These are phyloP conservation scores for Umbellularia californica DNA, from an alignment of 164 flowering plant species.

Conservation along the genomic window DNA sequence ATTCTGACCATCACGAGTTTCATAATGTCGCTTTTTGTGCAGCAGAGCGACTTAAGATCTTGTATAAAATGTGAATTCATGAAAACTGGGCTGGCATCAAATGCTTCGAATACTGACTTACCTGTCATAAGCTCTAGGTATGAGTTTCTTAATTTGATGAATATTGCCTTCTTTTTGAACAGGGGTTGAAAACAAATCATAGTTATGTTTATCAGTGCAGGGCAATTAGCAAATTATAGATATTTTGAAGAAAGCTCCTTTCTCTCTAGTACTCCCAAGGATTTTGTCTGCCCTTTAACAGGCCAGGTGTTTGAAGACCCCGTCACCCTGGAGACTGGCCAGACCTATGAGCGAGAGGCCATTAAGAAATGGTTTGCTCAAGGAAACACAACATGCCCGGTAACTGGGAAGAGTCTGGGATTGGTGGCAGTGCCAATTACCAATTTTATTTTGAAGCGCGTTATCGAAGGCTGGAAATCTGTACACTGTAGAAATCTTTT, in stretches of 20 bases:
- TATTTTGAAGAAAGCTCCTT: constrained; percentile 25
- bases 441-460: constrained; percentile 54
- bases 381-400: constrained; percentile 62
- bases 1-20: constrained; percentile 1
- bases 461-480: constrained; percentile 55
- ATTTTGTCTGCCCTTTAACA: constrained; percentile 64
- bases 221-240: constrained; percentile 18
- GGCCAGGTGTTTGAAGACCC: constrained; percentile 66
- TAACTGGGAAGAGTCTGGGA: constrained; percentile 42
- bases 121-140: constrained; percentile 2
- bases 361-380: constrained; percentile 51
- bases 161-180: not conserved
- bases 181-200: constrained; percentile 7
- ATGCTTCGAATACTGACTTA: not conserved
- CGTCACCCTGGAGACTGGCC: constrained; percentile 74
- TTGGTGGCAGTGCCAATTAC: constrained; percentile 38
- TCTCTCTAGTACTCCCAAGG: constrained; percentile 42
- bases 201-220: constrained; percentile 30
- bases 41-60: constrained; percentile 21
- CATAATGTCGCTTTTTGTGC: constrained; percentile 17
- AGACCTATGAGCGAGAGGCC: constrained; percentile 62
- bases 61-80: constrained; percentile 31
- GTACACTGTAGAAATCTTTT: constrained; percentile 33
- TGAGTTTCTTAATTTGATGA: not conserved
- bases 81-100: not conserved